phyloP scores from a whole-genome alignment of 208 protist species.

The Crithidia bombi region DNA sequence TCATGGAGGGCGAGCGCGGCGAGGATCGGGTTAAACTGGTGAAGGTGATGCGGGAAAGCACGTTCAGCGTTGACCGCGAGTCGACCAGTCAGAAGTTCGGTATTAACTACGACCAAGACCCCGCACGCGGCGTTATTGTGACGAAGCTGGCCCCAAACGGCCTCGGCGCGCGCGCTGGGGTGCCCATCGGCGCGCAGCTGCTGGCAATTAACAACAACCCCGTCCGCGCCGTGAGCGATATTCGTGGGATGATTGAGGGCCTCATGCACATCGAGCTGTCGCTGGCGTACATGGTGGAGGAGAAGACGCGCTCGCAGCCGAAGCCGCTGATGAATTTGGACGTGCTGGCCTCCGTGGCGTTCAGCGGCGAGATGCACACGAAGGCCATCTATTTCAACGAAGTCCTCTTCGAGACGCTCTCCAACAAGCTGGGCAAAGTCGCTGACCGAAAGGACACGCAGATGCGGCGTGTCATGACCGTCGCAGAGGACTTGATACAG shows the following conservation, averaged over 20 bases:
- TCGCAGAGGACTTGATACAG: slow-evolving; percentile 84
- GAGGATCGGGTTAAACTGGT: slow-evolving; percentile 55
- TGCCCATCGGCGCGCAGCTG: slow-evolving; percentile 75
- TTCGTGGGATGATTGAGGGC: slow-evolving; percentile 79
- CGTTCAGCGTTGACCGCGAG: slow-evolving; percentile 65
- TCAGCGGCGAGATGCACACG: slow-evolving; percentile 80
- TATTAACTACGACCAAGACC: slow-evolving; percentile 91
- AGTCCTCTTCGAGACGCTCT: slow-evolving; percentile 74
- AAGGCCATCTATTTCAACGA: slow-evolving; percentile 93
- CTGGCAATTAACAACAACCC: slow-evolving; percentile 73
- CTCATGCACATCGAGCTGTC: slow-evolving; percentile 69
- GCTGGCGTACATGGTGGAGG: slow-evolving; percentile 64
- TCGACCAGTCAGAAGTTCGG: slow-evolving; percentile 76
- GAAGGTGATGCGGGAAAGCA: slow-evolving; percentile 46
- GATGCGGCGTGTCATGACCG: slow-evolving; percentile 48
- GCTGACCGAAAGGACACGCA: slow-evolving; percentile 49
- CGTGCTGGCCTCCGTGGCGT: slow-evolving; percentile 73
- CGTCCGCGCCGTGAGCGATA: slow-evolving; percentile 73
- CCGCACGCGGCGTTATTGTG: slow-evolving; percentile 67
- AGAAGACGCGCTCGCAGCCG: slow-evolving; percentile 39
- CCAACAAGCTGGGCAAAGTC: slow-evolving; percentile 41
- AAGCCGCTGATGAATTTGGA: slow-evolving; percentile 78
- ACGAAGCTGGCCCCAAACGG: slow-evolving; percentile 84
- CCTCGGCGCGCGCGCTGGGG: slow-evolving; percentile 66
- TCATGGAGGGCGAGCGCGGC: slow-evolving; percentile 82